Evolutionary conservation across 2,329 filamentous ascomycete species (phyloP), one percentile per base, ranked within the genome.

Genomic region (Aphanoascus verrucosus): DNA sequence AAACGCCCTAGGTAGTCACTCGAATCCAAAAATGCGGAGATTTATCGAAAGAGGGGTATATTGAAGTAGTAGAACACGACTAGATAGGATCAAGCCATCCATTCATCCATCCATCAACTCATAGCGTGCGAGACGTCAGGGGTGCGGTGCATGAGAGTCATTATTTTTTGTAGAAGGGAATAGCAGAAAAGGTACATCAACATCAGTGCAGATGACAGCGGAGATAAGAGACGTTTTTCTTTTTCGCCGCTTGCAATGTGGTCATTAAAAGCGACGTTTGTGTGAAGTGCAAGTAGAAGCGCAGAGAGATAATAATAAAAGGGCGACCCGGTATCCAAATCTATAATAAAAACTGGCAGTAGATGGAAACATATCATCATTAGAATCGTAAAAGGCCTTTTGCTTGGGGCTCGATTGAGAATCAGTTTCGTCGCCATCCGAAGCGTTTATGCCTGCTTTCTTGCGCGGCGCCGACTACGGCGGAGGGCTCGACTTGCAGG

Each of bases 401-500:
- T n/a, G n/a, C n/a, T n/a, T n/a, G n/a, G n/a, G 41, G 17, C 41
- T 46, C 31, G 32, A 8, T 45, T 45, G 23, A 28, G 44, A 37
- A n/a, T 62, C 62, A 69, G 40, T 64, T 62, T 52, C 70, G 66
- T 57, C 71, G 60, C 69, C 69, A 73, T 56, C 67, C 69, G 57
- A 73, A 73, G 60, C 70, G 73, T 60, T 65, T 74, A 40, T 67
- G 59, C 62, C n/a, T 62, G 60, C 55, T 69, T 67, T 28, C 65
- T 63, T 54, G 47, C 32, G 65, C 65, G 20, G 20, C 40, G 20
- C 50, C 42, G 17, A 46, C 35, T 62, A 63, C 34, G 56, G 61
- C 23, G 8, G 75, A 71, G 28, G 75, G 75, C 62, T 77, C 76
- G 50, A 81, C 68, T 53, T 77, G 73, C 53, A 77, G 70, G 61